phyloP scores from a whole-genome alignment of 768 basidiomycete species.

The Phanerochaete sordida region DNA sequence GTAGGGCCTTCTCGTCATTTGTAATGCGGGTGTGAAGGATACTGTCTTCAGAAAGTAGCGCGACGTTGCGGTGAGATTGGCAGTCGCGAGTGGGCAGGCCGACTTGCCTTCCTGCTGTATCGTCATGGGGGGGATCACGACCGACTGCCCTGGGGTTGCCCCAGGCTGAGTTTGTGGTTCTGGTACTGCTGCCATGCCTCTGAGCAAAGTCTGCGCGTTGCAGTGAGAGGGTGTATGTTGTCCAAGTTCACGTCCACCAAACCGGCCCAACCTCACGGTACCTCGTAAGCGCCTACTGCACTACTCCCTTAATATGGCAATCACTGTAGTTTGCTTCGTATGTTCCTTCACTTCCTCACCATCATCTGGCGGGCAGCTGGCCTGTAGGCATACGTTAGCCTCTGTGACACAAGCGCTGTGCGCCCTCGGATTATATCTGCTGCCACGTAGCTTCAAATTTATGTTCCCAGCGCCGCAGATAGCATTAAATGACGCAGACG shows the following conservation, averaged over 20 bases:
- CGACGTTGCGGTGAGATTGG: not conserved
- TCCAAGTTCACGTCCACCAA: not conserved
- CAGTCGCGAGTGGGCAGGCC: not conserved
- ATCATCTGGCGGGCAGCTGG: no score
- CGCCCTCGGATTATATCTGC: no score
- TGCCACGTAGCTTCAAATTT: no score
- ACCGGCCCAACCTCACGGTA: not conserved
- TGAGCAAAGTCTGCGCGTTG: not conserved
- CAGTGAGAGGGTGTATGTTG: not conserved
- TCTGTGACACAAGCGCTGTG: no score
- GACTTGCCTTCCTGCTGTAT: constrained; percentile 27
- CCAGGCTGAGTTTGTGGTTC: not conserved
- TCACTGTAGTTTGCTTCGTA: no score
- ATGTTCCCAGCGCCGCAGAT: no score
- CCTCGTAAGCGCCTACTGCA: not conserved
- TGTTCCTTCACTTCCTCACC: no score
- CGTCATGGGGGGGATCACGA: constrained; percentile 16
- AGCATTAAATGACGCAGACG: no score
- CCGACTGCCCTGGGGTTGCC: not conserved
- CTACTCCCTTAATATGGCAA: not conserved
- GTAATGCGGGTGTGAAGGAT: constrained; percentile 79
- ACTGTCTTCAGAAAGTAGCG: constrained; percentile 47
- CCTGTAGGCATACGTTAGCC: no score
- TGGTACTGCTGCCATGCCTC: not conserved
- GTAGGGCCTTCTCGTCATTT: constrained; percentile 76